These are phyloP conservation scores for Colletotrichum truncatum DNA, from an alignment of 2,329 filamentous ascomycete species.

Conservation along the genomic window DNA sequence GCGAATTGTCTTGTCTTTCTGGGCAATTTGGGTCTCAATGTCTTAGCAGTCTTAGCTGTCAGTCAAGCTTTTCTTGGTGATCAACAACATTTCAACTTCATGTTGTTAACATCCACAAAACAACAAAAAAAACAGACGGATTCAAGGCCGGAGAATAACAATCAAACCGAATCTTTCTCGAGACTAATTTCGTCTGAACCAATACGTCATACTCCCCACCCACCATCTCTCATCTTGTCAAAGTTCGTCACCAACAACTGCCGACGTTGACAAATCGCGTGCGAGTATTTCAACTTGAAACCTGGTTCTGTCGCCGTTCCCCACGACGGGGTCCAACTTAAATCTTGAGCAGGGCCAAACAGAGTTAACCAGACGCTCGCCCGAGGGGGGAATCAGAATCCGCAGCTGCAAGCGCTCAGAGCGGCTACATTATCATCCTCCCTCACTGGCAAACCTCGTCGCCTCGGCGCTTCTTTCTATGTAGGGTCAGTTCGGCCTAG, in stretches of 20 bases:
- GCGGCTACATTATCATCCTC: slow-evolving; percentile 9
- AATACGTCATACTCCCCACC: slow-evolving; percentile 26
- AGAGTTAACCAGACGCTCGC: not conserved
- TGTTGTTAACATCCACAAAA: not conserved
- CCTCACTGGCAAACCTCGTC: not conserved
- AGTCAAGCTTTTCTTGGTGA: slow-evolving; percentile 14
- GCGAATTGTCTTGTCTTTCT: not conserved
- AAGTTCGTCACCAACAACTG: slow-evolving; percentile 24
- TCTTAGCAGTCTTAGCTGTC: slow-evolving; percentile 17
- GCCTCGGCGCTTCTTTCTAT: slow-evolving; percentile 15
- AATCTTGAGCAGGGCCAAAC: slow-evolving; percentile 8
- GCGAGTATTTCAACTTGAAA: slow-evolving; percentile 28
- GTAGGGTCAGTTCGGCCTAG: not conserved
- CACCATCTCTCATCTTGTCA: not conserved
- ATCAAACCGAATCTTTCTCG: not conserved
- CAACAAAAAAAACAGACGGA: not conserved
- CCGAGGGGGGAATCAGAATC: slow-evolving; percentile 10
- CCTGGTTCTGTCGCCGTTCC: slow-evolving; percentile 25
- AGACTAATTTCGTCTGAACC: not conserved
- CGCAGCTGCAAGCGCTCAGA: slow-evolving; percentile 26
- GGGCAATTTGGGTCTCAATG: not conserved
- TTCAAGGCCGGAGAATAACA: not conserved
- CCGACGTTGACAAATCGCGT: slow-evolving; percentile 28
- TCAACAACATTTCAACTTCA: not conserved
- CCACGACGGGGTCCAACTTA: slow-evolving; percentile 20